Conservation (phyloP, 176 grass and related monocot genomes). For the Zizania latifolia region DNA sequence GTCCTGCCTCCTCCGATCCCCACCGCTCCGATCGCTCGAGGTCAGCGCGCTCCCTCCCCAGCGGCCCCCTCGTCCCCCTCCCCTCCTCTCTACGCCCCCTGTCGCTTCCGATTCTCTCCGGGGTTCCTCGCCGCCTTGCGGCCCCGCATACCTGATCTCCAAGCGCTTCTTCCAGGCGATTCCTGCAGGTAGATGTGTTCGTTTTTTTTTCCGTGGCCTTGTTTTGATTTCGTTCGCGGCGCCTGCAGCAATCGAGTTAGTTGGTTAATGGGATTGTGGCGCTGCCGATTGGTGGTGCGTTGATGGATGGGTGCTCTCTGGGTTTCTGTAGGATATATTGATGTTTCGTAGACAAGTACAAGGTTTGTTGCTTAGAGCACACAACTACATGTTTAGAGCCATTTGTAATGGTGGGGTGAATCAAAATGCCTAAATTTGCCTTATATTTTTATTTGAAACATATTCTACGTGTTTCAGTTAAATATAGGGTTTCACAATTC, state of each 20-base stretch:
- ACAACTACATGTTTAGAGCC: not conserved
- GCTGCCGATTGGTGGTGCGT: not conserved
- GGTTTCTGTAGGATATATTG: not conserved
- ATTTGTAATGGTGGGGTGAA: not conserved
- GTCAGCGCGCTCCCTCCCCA: not conserved
- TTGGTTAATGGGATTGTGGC: not conserved
- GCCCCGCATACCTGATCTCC: too few relatives aligned
- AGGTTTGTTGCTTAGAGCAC: not conserved
- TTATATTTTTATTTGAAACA: not conserved
- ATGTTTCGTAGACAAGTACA: not conserved
- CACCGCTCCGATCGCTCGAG: conserved; percentile 20
- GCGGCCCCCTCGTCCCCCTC: not conserved
- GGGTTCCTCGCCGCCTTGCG: not conserved
- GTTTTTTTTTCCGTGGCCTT: not conserved
- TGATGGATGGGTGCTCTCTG: not conserved
- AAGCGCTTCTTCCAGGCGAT: not conserved
- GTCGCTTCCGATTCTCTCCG: not conserved
- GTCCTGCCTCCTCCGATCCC: not conserved
- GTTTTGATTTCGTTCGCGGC: not conserved
- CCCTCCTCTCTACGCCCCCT: too few relatives aligned
- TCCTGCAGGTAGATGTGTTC: not conserved
- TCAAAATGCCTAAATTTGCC: not conserved
- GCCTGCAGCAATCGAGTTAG: not conserved
- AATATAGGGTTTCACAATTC: not conserved
- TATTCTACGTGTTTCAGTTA: conserved; percentile 23